phyloP scores from a whole-genome alignment of 805 yeast genomes.

The Monosporozyma yasuniensis region DNA sequence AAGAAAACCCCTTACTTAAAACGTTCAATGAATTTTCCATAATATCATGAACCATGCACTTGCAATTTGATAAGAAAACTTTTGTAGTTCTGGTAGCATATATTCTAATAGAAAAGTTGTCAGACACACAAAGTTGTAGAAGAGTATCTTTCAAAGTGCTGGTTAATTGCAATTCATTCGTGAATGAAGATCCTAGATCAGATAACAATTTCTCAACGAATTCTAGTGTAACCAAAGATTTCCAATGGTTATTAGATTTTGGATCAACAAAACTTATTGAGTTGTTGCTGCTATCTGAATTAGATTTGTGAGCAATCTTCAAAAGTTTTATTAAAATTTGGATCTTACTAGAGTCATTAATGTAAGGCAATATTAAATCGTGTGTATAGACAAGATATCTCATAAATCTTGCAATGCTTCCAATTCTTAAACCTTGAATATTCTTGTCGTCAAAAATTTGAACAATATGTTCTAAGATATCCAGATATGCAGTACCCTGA shows the following conservation, averaged over 20 bases:
- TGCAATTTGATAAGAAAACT: slow-evolving; percentile 26
- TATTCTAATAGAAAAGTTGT: slow-evolving; percentile 35
- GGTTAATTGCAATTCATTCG: slow-evolving; percentile 20
- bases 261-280: neutral
- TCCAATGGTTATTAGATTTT: slow-evolving; percentile 14
- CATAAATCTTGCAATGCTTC: slow-evolving; percentile 16
- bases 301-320: neutral
- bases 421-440: slow-evolving; percentile 11
- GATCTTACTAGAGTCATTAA: slow-evolving; percentile 31
- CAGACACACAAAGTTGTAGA: slow-evolving; percentile 32
- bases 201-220: slow-evolving; percentile 13
- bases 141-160: slow-evolving; percentile 29
- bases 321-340: slow-evolving; percentile 22
- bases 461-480: slow-evolving; percentile 18
- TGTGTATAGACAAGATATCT: slow-evolving; percentile 21
- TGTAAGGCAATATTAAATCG: slow-evolving; percentile 13
- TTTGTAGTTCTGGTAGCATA: slow-evolving; percentile 33
- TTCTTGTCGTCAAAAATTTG: slow-evolving; percentile 25
- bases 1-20: slow-evolving; percentile 30
- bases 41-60: slow-evolving; percentile 32
- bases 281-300: neutral
- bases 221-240: slow-evolving; percentile 17
- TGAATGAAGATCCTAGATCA: slow-evolving; percentile 25
- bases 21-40: slow-evolving; percentile 30
- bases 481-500: slow-evolving; percentile 19